Conservation (phyloP, 108 stramenopile species). For the Pseudonitzschia multiseries region DNA sequence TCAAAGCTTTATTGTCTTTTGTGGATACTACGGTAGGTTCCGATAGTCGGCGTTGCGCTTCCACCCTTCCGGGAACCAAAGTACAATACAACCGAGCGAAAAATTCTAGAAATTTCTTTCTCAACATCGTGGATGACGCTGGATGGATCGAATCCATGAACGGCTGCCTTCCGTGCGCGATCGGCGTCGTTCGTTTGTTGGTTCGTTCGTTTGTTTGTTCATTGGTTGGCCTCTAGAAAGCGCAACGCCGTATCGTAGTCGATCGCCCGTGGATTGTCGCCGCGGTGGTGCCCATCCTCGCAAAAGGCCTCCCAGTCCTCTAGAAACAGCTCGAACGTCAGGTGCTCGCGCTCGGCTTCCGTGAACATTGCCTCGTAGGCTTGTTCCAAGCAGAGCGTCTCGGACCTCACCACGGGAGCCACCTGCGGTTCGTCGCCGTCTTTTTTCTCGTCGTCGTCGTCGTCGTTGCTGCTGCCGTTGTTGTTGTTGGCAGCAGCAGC, state of each 20-base stretch:
- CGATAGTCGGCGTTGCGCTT: no score
- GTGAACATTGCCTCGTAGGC: conserved; percentile 72
- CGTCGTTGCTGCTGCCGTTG: not conserved
- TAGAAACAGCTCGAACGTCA: conserved; percentile 71
- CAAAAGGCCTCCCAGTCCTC: conserved; percentile 79
- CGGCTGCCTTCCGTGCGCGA: no score
- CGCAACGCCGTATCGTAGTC: not conserved
- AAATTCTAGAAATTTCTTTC: no score
- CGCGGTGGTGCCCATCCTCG: not conserved
- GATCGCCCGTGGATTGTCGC: not conserved
- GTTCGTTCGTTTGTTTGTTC: not conserved
- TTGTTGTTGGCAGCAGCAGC: not conserved
- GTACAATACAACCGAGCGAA: no score
- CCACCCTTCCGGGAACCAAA: no score
- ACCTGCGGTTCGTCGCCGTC: not conserved
- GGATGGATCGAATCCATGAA: no score
- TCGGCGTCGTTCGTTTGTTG: not conserved
- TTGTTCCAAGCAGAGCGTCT: conserved; percentile 30
- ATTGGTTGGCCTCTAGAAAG: conserved; percentile 5
- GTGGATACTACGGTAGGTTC: no score
- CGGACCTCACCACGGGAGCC: not conserved
- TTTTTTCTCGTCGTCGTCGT: not conserved
- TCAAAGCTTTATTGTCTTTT: no score
- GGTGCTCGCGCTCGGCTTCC: conserved; percentile 68
- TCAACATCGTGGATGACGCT: no score